These are phyloP conservation scores for Septoria linicola DNA, from an alignment of 2,329 filamentous ascomycete genomes.

Conservation along the genomic window DNA sequence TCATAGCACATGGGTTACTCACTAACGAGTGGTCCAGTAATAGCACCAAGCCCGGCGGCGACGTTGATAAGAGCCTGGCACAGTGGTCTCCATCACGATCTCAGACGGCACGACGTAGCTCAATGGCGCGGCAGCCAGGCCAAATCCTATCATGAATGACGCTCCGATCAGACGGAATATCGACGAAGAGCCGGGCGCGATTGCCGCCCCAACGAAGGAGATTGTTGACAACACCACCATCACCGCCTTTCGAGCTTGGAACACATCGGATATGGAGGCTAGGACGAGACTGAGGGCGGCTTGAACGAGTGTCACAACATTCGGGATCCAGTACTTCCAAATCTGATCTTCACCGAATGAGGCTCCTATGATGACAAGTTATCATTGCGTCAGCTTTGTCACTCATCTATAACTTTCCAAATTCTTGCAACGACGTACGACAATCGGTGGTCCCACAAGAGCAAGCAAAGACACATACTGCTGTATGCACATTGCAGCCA, in stretches of 20 bases:
- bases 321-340: conserved; percentile 19
- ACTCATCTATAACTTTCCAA: background rate
- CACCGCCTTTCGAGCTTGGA: conserved; percentile 24
- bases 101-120: conserved; percentile 21
- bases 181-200: conserved; percentile 18
- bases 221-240: conserved; percentile 17
- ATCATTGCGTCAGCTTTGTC: background rate
- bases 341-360: conserved; percentile 15
- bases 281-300: conserved; percentile 22
- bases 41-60: conserved; percentile 13
- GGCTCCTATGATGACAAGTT: conserved; percentile 18
- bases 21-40: background rate
- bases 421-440: conserved; percentile 7
- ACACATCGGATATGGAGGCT: conserved; percentile 22
- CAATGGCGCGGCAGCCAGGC: conserved; percentile 21
- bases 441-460: conserved; percentile 19
- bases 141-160: conserved; percentile 21
- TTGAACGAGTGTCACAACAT: conserved; percentile 22
- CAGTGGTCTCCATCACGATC: conserved; percentile 21
- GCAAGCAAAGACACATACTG: conserved; percentile 22
- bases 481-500: conserved; percentile 20
- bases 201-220: conserved; percentile 21
- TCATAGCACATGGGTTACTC: too few relatives aligned
- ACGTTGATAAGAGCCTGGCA: conserved; percentile 11
- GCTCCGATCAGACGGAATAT: conserved; percentile 21